phyloP scores from a whole-genome alignment of 345 rosid species.

The Xanthoceras sorbifolium region DNA sequence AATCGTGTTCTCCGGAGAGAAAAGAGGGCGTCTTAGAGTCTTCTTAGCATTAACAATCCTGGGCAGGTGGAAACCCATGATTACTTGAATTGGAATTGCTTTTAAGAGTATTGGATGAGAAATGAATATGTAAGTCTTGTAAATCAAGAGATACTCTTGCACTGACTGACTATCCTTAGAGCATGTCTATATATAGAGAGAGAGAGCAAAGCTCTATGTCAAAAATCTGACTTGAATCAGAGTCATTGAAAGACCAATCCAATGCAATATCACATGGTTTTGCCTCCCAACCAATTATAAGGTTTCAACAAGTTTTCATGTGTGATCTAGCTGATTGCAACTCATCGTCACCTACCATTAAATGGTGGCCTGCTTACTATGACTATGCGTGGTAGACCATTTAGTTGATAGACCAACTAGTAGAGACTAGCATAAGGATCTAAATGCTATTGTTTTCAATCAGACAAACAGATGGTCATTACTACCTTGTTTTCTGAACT shows the following conservation, averaged over 20 bases:
- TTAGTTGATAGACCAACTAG: background rate
- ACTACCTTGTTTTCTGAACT: background rate
- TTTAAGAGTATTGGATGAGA: background rate
- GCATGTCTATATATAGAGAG: background rate
- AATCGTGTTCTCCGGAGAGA: too few relatives aligned
- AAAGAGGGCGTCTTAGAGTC: background rate
- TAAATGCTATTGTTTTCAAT: background rate
- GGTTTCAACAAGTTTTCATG: background rate
- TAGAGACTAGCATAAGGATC: background rate
- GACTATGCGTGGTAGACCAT: background rate
- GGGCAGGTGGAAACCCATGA: background rate
- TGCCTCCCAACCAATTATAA: conserved; percentile 1
- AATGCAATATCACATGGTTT: conserved; percentile 17
- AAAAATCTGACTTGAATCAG: background rate
- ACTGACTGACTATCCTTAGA: background rate
- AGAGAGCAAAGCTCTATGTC: background rate
- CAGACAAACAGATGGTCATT: too few relatives aligned
- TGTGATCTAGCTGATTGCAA: background rate
- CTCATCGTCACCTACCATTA: conserved; percentile 4
- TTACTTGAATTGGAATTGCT: background rate
- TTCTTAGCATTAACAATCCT: background rate
- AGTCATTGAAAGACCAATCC: background rate
- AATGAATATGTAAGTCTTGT: background rate
- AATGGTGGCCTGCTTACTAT: background rate
- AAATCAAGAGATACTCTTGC: background rate